Conservation (phyloP, 805 yeast species). For the Candida corydali region DNA sequence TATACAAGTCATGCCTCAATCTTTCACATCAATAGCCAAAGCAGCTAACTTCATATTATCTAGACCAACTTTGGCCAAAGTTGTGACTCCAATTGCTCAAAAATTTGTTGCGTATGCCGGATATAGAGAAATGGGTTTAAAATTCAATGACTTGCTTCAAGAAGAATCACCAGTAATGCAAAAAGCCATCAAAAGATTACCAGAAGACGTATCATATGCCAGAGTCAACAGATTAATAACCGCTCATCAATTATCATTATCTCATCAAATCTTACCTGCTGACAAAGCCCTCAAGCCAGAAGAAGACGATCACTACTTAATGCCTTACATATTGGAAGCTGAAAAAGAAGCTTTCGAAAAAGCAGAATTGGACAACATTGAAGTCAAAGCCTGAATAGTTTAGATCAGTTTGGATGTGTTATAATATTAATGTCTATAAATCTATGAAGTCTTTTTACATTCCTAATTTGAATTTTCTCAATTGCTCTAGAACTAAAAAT, state of each 20-base stretch:
- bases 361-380: slow-evolving; percentile 80
- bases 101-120: slow-evolving; percentile 74
- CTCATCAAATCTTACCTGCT: slow-evolving; percentile 82
- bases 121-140: slow-evolving; percentile 92
- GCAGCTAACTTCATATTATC: slow-evolving; percentile 75
- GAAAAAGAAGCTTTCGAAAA: slow-evolving; percentile 90
- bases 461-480: slow-evolving; percentile 52
- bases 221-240: slow-evolving; percentile 90
- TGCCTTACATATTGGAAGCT: slow-evolving; percentile 89
- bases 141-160: slow-evolving; percentile 76
- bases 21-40: slow-evolving; percentile 67
- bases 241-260: slow-evolving; percentile 82
- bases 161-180: slow-evolving; percentile 88
- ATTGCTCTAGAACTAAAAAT: slow-evolving; percentile 63
- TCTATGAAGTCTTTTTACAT: slow-evolving; percentile 22
- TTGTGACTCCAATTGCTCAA: slow-evolving; percentile 77
- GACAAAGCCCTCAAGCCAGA: slow-evolving; percentile 73
- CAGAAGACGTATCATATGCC: slow-evolving; percentile 78
- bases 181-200: slow-evolving; percentile 84
- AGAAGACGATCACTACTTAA: slow-evolving; percentile 77
- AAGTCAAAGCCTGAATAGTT: slow-evolving; percentile 18
- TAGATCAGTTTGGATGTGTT: no score
- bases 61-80: slow-evolving; percentile 71
- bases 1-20: slow-evolving; percentile 38
- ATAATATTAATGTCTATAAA: slow-evolving; percentile 1